These are phyloP conservation scores for Sphaerulina vaccinii DNA, from an alignment of 2,329 filamentous ascomycete genomes.

Conservation along the genomic window DNA sequence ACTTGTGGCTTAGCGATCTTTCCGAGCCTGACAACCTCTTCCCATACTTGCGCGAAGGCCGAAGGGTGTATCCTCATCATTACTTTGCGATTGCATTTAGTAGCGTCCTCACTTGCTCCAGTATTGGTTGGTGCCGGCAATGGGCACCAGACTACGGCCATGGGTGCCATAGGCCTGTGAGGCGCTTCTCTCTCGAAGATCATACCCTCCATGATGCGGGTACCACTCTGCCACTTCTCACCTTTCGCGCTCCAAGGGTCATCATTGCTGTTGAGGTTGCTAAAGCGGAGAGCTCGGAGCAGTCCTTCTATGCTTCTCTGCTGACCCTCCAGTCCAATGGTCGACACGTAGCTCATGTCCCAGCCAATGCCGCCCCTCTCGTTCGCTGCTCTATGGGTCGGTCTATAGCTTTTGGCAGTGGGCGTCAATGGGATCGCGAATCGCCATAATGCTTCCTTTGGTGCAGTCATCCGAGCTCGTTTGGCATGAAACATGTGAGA, in stretches of 20 bases:
- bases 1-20: constrained; percentile 63
- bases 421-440: constrained; percentile 83
- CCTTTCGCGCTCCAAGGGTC: constrained; percentile 62
- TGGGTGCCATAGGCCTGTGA: constrained; percentile 64
- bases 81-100: constrained; percentile 52
- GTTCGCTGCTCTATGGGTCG: constrained; percentile 76
- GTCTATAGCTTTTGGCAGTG: constrained; percentile 83
- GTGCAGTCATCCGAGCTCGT: constrained; percentile 80
- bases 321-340: constrained; percentile 72
- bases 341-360: constrained; percentile 94
- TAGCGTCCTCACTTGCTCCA: constrained; percentile 28
- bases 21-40: constrained; percentile 57
- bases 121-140: constrained; percentile 27
- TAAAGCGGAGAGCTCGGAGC: constrained; percentile 64
- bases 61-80: constrained; percentile 81
- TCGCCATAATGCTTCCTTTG: constrained; percentile 79
- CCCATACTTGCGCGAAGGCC: constrained; percentile 69
- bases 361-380: constrained; percentile 77
- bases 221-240: constrained; percentile 68
- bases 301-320: constrained; percentile 63
- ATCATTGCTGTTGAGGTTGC: constrained; percentile 24
- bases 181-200: constrained; percentile 55
- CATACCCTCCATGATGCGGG: constrained; percentile 59
- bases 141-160: constrained; percentile 73
- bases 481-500: constrained; percentile 95